These are phyloP conservation scores for Entomortierella beljakovae DNA, from an alignment of 192 early-diverging fungal genomes.

Conservation along the genomic window DNA sequence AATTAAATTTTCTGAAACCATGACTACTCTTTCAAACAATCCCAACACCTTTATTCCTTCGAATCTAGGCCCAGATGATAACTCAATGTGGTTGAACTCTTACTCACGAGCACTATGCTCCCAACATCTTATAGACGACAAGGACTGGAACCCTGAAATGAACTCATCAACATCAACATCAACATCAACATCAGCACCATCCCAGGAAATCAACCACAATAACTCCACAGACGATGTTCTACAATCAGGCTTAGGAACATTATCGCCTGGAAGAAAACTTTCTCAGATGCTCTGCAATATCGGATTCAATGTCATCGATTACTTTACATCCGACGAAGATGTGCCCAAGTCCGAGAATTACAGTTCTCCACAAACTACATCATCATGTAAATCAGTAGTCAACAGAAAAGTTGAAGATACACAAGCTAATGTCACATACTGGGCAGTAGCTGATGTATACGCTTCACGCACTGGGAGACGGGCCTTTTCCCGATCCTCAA, in stretches of 20 bases:
- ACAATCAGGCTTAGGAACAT: neutral
- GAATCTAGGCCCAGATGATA: neutral
- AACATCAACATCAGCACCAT: neutral
- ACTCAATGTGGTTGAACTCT: constrained; percentile 19
- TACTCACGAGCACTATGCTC: constrained; percentile 39
- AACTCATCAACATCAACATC: neutral
- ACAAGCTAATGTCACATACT: too few relatives aligned
- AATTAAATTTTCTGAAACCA: neutral
- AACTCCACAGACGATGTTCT: neutral
- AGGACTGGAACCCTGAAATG: constrained; percentile 32
- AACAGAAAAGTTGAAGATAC: too few relatives aligned
- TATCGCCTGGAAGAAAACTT: constrained; percentile 17
- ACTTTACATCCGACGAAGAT: neutral
- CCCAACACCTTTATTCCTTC: neutral
- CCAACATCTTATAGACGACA: constrained; percentile 23
- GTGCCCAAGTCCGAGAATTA: too few relatives aligned
- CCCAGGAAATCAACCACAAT: neutral
- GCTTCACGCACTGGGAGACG: too few relatives aligned
- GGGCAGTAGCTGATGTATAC: too few relatives aligned
- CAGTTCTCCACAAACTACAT: too few relatives aligned
- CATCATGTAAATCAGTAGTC: too few relatives aligned
- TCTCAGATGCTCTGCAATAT: constrained; percentile 29
- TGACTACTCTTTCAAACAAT: neutral
- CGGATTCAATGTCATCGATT: constrained; percentile 38
- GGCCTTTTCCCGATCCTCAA: too few relatives aligned